Evolutionary conservation across 306 rosid species (phyloP).

Genomic region (Prinsepia uniflora): DNA sequence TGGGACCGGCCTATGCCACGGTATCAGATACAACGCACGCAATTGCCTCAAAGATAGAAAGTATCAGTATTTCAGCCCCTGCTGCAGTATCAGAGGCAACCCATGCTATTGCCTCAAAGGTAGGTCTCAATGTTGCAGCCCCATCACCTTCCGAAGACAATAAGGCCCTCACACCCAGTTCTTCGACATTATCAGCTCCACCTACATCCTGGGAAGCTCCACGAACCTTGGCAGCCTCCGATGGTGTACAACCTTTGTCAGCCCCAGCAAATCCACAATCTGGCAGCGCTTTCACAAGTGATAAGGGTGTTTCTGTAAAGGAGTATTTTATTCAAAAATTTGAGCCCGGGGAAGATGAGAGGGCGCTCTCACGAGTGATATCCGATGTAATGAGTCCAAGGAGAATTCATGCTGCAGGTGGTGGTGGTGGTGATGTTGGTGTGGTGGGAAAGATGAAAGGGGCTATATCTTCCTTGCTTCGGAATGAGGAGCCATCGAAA

Average conservation of each 20-base stretch:
- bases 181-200: slow-evolving; percentile 1
- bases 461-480: slow-evolving; percentile 69
- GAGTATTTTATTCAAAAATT: slow-evolving; percentile 69
- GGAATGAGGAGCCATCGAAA: slow-evolving; percentile 39
- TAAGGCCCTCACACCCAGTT: slow-evolving; percentile 15
- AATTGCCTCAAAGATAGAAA: slow-evolving; percentile 47
- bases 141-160: slow-evolving; percentile 22
- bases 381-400: slow-evolving; percentile 71
- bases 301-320: slow-evolving; percentile 71
- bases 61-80: slow-evolving; percentile 29
- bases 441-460: slow-evolving; percentile 75
- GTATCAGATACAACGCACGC: slow-evolving; percentile 40
- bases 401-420: slow-evolving; percentile 20
- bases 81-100: slow-evolving; percentile 35
- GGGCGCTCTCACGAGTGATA: slow-evolving; percentile 70
- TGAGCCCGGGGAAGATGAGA: slow-evolving; percentile 94
- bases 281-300: slow-evolving; percentile 45
- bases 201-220: slow-evolving; percentile 16
- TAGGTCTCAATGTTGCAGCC: slow-evolving; percentile 33
- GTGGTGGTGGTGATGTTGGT: slow-evolving; percentile 48
- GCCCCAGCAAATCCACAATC: slow-evolving; percentile 22
- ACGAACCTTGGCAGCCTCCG: slow-evolving; percentile 21
- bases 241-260: slow-evolving; percentile 11
- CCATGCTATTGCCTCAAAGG: slow-evolving; percentile 41
- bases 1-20: slow-evolving; percentile 38